Evolutionary conservation across 257 asterid genomes (phyloP).

Genomic region (Solanum dulcamara): DNA sequence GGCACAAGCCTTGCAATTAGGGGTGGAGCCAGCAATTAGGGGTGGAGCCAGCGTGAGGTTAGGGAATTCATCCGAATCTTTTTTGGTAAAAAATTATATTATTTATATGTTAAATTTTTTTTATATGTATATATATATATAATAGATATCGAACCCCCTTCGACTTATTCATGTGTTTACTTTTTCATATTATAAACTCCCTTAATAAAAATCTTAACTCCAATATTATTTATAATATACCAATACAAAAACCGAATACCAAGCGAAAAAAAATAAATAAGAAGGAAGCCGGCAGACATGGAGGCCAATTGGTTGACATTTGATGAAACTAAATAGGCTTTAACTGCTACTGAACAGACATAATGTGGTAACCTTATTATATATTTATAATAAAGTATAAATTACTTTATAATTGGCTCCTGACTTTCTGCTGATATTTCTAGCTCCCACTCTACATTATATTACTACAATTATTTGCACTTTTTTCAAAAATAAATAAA

Average conservation of each 20-base stretch:
- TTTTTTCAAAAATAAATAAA: neutral
- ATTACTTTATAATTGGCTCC: neutral
- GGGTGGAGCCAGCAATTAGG: neutral
- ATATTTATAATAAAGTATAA: neutral
- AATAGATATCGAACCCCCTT: rapidly evolving
- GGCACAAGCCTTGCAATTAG: neutral
- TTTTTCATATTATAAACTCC: no score
- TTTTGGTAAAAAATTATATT: no score
- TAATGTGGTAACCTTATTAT: neutral
- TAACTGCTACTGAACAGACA: neutral
- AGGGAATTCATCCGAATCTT: no score
- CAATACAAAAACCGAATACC: no score
- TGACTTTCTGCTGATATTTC: neutral
- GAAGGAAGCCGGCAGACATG: neutral
- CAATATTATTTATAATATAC: no score
- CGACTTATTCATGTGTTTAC: rapidly evolving
- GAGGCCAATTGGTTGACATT: neutral
- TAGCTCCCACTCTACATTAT: neutral
- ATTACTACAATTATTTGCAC: neutral
- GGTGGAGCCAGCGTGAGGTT: neutral
- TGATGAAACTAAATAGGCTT: neutral
- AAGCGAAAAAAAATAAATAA: no score
- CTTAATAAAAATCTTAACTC: no score
- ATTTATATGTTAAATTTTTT: no score
- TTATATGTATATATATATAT: no score